Evolutionary conservation across 441 rosid species (phyloP).

Genomic region (Pelargonium cotyledonis): DNA sequence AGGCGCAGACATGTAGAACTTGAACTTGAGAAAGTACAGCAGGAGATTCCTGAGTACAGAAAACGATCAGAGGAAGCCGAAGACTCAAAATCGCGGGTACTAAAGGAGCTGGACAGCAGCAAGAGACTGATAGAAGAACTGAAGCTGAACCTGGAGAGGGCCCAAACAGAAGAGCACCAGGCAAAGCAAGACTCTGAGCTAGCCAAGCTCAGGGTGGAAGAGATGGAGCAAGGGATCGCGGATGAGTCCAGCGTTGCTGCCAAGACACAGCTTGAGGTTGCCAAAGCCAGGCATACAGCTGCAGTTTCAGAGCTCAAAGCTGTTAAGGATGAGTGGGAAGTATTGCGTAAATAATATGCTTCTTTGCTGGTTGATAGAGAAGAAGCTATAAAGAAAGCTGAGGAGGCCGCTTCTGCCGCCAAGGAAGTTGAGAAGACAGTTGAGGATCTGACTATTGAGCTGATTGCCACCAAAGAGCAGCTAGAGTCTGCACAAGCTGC

Average conservation of each 20-base stretch:
- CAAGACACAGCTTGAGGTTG: conserved; percentile 87
- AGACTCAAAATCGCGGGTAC: conserved; percentile 46
- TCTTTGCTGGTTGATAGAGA: conserved; percentile 50
- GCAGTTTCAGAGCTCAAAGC: conserved; percentile 58
- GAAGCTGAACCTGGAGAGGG: conserved; percentile 71
- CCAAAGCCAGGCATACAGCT: conserved; percentile 63
- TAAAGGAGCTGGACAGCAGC: conserved; percentile 65
- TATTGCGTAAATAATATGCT: conserved; percentile 49
- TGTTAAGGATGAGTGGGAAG: conserved; percentile 58
- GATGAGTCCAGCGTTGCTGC: conserved; percentile 90
- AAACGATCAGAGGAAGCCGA: conserved; percentile 57
- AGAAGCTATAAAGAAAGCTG: conserved; percentile 56
- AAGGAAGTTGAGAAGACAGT: conserved; percentile 78
- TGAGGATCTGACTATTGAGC: conserved; percentile 80
- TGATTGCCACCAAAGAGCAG: conserved; percentile 74
- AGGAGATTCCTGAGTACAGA: conserved; percentile 61
- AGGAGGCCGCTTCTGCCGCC: conserved; percentile 57
- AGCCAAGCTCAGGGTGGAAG: conserved; percentile 79
- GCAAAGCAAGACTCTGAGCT: conserved; percentile 92
- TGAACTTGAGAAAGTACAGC: conserved; percentile 63
- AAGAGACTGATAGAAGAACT: conserved; percentile 78
- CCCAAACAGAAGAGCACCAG: conserved; percentile 82
- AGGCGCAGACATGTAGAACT: conserved; percentile 66
- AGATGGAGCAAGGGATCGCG: conserved; percentile 83
- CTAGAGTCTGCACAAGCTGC: conserved; percentile 85